Conservation (phyloP, 2,329 filamentous ascomycete species). For the Ophiostoma ulmi region DNA sequence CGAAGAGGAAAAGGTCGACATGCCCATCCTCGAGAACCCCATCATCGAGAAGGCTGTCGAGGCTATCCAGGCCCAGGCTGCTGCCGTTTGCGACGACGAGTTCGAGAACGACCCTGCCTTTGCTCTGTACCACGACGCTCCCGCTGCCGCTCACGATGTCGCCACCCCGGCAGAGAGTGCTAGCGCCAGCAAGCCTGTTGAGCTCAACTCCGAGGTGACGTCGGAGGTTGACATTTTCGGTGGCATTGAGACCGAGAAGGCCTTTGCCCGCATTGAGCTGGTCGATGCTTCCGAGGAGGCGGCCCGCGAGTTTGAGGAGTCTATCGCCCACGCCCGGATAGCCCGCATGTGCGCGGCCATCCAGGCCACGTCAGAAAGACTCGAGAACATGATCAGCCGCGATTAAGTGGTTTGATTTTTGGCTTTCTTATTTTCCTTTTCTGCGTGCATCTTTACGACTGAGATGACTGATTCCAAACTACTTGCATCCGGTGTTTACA, state of each 20-base stretch:
- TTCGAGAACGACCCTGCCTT: slow-evolving; percentile 61
- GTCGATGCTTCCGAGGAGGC: slow-evolving; percentile 32
- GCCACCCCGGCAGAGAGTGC: slow-evolving; percentile 31
- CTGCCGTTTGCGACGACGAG: slow-evolving; percentile 47
- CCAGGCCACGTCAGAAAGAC: slow-evolving; percentile 35
- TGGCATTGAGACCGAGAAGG: slow-evolving; percentile 59
- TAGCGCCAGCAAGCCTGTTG: slow-evolving; percentile 30
- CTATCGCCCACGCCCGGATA: slow-evolving; percentile 46
- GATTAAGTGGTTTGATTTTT: slow-evolving; percentile 30
- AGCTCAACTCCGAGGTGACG: slow-evolving; percentile 43
- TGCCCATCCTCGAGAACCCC: slow-evolving; percentile 48
- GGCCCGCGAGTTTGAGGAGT: slow-evolving; percentile 20
- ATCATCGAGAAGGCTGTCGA: slow-evolving; percentile 36
- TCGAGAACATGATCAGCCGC: slow-evolving; percentile 36
- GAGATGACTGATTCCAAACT: slow-evolving; percentile 3
- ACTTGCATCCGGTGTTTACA: neutral
- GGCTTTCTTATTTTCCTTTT: neutral
- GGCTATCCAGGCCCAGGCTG: slow-evolving; percentile 30
- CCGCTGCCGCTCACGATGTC: slow-evolving; percentile 29
- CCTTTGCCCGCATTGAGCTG: slow-evolving; percentile 58
- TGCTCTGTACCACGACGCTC: slow-evolving; percentile 52
- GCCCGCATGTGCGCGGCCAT: slow-evolving; percentile 45
- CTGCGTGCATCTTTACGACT: slow-evolving; percentile 9
- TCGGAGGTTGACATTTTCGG: slow-evolving; percentile 44
- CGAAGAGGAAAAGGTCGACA: slow-evolving; percentile 53